Base-by-base conservation (phyloP, 805 yeast species). In the Kodamaea kaohsiungensis region DNA sequence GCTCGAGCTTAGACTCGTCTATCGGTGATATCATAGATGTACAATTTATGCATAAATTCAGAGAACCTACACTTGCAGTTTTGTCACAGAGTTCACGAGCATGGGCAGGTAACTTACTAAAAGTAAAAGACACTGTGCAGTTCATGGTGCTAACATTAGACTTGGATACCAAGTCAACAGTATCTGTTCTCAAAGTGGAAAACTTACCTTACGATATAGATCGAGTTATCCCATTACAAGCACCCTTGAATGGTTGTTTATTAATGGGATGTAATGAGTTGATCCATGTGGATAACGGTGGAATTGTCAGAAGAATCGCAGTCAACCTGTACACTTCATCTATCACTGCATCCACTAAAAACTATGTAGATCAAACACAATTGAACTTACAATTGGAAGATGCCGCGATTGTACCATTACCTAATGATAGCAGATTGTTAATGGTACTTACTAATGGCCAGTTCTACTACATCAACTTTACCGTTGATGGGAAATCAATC, bases 41-140 rank as follows among this genome's bases (percentile, higher is more conserved):
- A 60, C 84, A 83, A 48, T 92, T 89, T 65, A 68, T 93, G 40
- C 70, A 84, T 63, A 86, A 86, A 53, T 93, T 90, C 64, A 74
- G 87, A 59, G 95, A 87, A 55, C 96, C 98, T 0, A 92, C 98
- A 0, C 60, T 91, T 17, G 93, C 88, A 0, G 77, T 91, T 3
- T 65, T 91, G 25, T 80, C 84, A 51, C 82, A 83, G 33, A 72
- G 64, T 46, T 59, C 70, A 15, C 76, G 80, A 16, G 83, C 91
- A 0, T 90, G 97, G 96, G 85, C 96, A 0, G 97, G 97, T 0
- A 78, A 82, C 51, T 69, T 87, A 35, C 78, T 86, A 1, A 71
- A 78, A 49, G 73, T 70, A 5, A 86, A 84, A 62, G 96, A 90
- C 62, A 87, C 84, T 15, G 74, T 84, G 30, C 76, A 78, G 43